These are phyloP conservation scores for Pythium vanterpoolii DNA, from an alignment of 352 stramenopile genomes.

Conservation along the genomic window DNA sequence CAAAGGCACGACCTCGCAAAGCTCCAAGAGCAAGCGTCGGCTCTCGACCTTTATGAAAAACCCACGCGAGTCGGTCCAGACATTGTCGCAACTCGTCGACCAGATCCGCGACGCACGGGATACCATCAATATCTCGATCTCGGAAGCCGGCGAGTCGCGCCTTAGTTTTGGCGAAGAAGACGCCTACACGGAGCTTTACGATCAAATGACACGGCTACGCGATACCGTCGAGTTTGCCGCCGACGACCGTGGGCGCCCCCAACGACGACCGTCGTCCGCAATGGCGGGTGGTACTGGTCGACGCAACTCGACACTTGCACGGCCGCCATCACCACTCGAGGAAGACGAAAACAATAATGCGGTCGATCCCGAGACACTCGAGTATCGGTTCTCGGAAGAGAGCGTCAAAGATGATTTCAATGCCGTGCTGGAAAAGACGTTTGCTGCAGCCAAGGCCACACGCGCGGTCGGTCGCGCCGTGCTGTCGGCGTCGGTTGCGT, in stretches of 20 bases:
- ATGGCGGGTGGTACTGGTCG: too few species aligned
- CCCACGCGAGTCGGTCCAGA: constrained; percentile 47
- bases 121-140: constrained; percentile 66
- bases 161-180: constrained; percentile 34
- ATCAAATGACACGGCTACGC: constrained; percentile 50
- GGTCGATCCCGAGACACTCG: constrained; percentile 8
- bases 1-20: constrained; percentile 7
- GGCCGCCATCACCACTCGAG: background rate
- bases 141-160: constrained; percentile 44
- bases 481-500: constrained; percentile 43
- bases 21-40: constrained; percentile 23
- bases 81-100: constrained; percentile 54
- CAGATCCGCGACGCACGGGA: constrained; percentile 64
- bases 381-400: constrained; percentile 22
- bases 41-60: constrained; percentile 33
- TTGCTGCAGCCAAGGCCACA: constrained; percentile 54
- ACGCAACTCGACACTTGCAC: too few species aligned
- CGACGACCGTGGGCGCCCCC: background rate
- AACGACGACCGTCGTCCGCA: constrained; percentile 4
- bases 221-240: constrained; percentile 31
- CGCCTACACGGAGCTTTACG: constrained; percentile 50
- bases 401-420: constrained; percentile 42
- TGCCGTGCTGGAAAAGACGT: constrained; percentile 57
- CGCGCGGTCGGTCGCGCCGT: constrained; percentile 55
- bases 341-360: background rate